A percentile compares a stretch with the other conserved stretches of the same genome.
Conservation (phyloP, 2,329 filamentous ascomycete species). For the Fusarium sp. region DNA sequence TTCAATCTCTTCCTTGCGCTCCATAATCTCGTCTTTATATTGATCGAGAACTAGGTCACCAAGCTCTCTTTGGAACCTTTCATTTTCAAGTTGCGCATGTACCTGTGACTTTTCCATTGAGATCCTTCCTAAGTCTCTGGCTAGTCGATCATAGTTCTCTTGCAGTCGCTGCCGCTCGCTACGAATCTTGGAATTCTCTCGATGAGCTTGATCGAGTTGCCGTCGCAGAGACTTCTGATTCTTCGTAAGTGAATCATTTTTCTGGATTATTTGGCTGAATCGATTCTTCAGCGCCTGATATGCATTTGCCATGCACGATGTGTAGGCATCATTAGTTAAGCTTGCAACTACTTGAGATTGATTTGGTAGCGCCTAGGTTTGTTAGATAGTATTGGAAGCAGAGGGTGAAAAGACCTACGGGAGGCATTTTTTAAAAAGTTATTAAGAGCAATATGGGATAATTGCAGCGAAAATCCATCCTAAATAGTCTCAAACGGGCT, state of each 20-base stretch:
- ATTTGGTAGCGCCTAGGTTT: not conserved
- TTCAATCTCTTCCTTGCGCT: not conserved
- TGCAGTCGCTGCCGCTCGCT: not conserved
- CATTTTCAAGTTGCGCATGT: not conserved
- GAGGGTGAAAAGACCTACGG: not conserved
- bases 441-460: not conserved
- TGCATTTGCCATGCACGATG: not conserved
- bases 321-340: not conserved
- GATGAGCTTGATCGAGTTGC: not conserved
- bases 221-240: not conserved
- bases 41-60: slow-evolving; percentile 1
- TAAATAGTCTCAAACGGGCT: not conserved
- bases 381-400: not conserved
- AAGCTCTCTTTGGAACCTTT: slow-evolving; percentile 7
- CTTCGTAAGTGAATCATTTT: slow-evolving; percentile 2
- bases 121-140: not conserved
- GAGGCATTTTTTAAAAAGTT: not conserved
- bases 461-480: not conserved
- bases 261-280: slow-evolving; percentile 5
- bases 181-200: slow-evolving; percentile 3
- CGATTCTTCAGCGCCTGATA: not conserved
- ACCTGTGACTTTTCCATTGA: not conserved
- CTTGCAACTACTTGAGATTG: not conserved
- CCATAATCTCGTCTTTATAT: slow-evolving; percentile 5
- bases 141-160: not conserved